Evolutionary conservation across 2,329 filamentous ascomycete genomes (phyloP), one percentile per base, ranked within the genome.

Genomic region (Thelonectria rubi): DNA sequence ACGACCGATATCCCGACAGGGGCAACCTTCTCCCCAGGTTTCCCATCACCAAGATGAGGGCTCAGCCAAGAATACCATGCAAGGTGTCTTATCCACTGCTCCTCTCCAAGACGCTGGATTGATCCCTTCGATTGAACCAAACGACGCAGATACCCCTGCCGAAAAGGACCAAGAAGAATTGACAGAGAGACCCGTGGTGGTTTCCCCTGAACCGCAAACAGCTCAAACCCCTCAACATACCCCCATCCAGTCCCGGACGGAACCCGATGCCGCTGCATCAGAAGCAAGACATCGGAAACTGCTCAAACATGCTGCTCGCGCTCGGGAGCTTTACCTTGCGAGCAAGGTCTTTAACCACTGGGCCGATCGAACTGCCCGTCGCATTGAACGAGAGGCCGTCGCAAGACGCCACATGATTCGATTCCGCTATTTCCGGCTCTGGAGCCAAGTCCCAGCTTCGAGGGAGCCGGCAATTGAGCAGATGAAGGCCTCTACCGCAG

Each of bases 321-420:
- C 89, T 47, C 85, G 90, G 61, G 83, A 91, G 70, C 77, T 91
- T 11, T 90, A 87, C 67, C 80, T 92, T 7, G 77, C 76, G 11
- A 77, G 73, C 64, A 78, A 73, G 64, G 69, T 72, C 17, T 77
- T 75, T 60, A 78, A 75, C 58, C 76, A 76, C 65, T 96, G 92
- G 92, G 84, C 85, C 11, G 83, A 85, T 56, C 81, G 84, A 52
- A 84, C 91, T 11, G 83, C 82, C 6, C 87, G 91, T 14, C 86
- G 92, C 70, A 80, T 88, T 15, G 83, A 87, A 64, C 84, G 86
- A 42, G 92, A 91, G 4, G 86, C 85, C 5, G 82, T 87, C 43
- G 92, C 91, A 18, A 84, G 90, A 64, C 82, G 87, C 63, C 90
- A 92, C 72, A 87, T 94, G 62, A 78, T 95, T 55, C 83, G 89